Percentiles rank a stretch among this genome's conserved stretches.
phyloP scores from a whole-genome alignment of 768 basidiomycete genomes.

The Pisolithus marmoratus region DNA sequence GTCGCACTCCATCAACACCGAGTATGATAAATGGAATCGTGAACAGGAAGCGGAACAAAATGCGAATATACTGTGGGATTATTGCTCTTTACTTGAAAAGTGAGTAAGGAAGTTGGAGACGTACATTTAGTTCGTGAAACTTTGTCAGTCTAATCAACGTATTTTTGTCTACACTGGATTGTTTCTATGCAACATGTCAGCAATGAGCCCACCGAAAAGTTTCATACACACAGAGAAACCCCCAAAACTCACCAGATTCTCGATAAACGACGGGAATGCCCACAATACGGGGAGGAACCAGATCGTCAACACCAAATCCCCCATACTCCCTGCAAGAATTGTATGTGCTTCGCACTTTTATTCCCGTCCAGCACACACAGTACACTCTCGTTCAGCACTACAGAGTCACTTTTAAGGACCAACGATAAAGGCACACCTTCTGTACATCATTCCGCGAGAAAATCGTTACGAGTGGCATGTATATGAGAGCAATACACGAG shows the following conservation, averaged over 20 bases:
- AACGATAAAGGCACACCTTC: constrained; percentile 38
- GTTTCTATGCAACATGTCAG: constrained; percentile 34
- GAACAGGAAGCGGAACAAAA: constrained; percentile 72
- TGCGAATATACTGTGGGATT: constrained; percentile 51
- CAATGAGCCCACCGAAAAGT: background rate
- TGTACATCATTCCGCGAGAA: constrained; percentile 54
- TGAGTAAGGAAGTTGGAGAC: constrained; percentile 18
- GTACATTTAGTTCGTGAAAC: constrained; percentile 78
- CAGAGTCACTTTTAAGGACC: background rate
- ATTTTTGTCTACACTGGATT: constrained; percentile 54
- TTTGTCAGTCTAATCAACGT: constrained; percentile 72
- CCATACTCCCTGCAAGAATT: constrained; percentile 64
- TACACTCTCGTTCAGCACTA: constrained; percentile 8
- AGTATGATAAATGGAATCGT: constrained; percentile 59
- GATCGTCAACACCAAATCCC: constrained; percentile 62
- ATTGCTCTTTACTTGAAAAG: background rate
- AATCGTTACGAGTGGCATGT: constrained; percentile 67
- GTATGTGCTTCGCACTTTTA: constrained; percentile 62
- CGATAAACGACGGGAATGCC: constrained; percentile 62
- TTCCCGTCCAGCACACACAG: background rate
- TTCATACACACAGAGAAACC: background rate
- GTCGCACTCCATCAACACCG: constrained; percentile 60
- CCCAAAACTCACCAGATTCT: constrained; percentile 44
- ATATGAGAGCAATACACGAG: constrained; percentile 51
- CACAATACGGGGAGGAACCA: constrained; percentile 73